These are phyloP conservation scores for Colletotrichum abscissum DNA, from an alignment of 2,329 filamentous ascomycete genomes.

Conservation along the genomic window DNA sequence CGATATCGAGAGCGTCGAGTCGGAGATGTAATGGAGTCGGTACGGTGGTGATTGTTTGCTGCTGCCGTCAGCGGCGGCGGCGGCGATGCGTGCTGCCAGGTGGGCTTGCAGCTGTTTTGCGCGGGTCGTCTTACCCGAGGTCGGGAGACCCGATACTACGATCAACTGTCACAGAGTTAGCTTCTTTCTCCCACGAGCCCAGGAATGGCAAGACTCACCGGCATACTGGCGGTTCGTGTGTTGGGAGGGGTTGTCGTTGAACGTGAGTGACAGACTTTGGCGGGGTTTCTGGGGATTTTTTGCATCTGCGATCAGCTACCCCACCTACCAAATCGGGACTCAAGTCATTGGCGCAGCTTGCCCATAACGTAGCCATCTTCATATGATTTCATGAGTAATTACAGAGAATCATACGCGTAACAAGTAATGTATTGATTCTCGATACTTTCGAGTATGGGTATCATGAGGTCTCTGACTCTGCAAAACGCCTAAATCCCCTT, in stretches of 20 bases:
- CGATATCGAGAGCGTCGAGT: constrained; percentile 76
- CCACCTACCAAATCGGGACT: constrained; percentile 6
- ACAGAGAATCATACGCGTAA: background rate
- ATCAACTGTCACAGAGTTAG: constrained; percentile 68
- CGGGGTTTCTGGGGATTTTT: constrained; percentile 9
- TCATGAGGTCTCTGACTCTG: background rate
- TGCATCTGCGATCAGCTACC: background rate
- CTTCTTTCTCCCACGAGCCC: background rate
- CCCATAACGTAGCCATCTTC: background rate
- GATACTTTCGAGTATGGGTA: constrained; percentile 8
- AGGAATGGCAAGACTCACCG: constrained; percentile 11
- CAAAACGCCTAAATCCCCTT: too few relatives aligned
- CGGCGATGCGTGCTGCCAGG: constrained; percentile 68
- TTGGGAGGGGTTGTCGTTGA: background rate
- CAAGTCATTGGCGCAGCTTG: background rate
- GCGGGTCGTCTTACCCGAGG: constrained; percentile 76
- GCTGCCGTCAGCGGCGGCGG: background rate
- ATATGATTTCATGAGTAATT: background rate
- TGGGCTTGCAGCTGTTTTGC: constrained; percentile 74
- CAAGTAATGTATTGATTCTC: background rate
- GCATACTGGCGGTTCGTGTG: constrained; percentile 16
- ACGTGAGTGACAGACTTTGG: constrained; percentile 11
- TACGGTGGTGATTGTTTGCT: constrained; percentile 54
- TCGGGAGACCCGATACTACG: constrained; percentile 74
- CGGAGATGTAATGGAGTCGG: constrained; percentile 79